A percentile compares a stretch with the other conserved stretches of the same genome.
Evolutionary conservation across 768 basidiomycete genomes (phyloP).

Genomic region (Agrocybe pediades): DNA sequence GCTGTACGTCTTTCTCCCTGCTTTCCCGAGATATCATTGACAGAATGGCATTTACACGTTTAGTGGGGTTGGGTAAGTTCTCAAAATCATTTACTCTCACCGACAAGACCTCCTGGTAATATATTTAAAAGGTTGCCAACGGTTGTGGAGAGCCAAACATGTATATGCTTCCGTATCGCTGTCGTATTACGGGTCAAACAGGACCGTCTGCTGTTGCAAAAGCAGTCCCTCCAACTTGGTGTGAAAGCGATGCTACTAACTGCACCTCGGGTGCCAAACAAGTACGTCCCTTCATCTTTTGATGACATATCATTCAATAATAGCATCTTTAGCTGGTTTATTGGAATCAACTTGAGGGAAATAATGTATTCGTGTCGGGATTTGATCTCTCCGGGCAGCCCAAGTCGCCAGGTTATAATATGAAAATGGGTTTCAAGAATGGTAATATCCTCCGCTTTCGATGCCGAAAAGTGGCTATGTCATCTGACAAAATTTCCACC

Average conservation of each 20-base stretch:
- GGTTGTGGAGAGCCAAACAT: slow-evolving; percentile 45
- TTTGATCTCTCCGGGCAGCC: slow-evolving; percentile 45
- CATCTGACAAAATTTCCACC: too few relatives aligned
- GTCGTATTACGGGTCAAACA: slow-evolving; percentile 37
- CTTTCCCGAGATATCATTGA: neutral
- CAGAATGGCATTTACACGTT: neutral
- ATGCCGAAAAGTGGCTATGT: too few relatives aligned
- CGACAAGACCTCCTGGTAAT: neutral
- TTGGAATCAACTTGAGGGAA: slow-evolving; percentile 44
- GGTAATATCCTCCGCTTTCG: slow-evolving; percentile 19
- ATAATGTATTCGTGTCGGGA: slow-evolving; percentile 40
- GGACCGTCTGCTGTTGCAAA: slow-evolving; percentile 31
- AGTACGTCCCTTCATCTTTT: slow-evolving; percentile 14
- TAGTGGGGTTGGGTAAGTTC: slow-evolving; percentile 46
- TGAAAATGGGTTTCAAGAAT: slow-evolving; percentile 33
- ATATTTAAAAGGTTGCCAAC: slow-evolving; percentile 21
- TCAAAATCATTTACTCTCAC: neutral
- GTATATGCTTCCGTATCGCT: slow-evolving; percentile 43
- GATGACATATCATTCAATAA: neutral
- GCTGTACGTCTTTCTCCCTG: slow-evolving; percentile 30
- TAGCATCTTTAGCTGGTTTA: slow-evolving; percentile 35
- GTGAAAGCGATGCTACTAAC: slow-evolving; percentile 32
- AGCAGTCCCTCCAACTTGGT: slow-evolving; percentile 39
- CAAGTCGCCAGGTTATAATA: slow-evolving; percentile 37
- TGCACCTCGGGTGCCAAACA: slow-evolving; percentile 44